A percentile compares a stretch with the other conserved stretches of the same genome.
Conservation (phyloP, 176 grass and related monocot genomes). For the Poa pratensis region DNA sequence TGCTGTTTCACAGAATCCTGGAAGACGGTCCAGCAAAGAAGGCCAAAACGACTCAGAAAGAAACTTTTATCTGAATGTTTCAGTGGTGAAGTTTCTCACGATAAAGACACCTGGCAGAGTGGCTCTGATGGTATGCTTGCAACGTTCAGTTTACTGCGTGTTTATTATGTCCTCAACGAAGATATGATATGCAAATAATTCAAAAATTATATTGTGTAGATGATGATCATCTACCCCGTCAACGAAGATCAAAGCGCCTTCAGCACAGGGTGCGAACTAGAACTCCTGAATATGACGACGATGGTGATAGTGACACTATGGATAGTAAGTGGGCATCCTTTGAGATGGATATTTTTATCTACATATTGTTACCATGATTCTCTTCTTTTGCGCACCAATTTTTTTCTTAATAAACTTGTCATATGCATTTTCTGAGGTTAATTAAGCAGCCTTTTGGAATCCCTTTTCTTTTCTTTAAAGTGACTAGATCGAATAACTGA, state of each 20-base stretch:
- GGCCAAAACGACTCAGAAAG: constrained; percentile 31
- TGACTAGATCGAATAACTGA: background rate
- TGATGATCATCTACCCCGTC: background rate
- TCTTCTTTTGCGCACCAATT: background rate
- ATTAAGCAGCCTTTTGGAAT: background rate
- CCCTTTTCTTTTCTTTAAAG: background rate
- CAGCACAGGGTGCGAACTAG: constrained; percentile 33
- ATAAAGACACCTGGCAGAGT: constrained; percentile 11
- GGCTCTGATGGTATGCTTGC: constrained; percentile 36
- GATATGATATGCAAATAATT: too few relatives aligned
- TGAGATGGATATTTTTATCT: background rate
- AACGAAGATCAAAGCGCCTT: constrained; percentile 47
- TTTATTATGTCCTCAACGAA: background rate
- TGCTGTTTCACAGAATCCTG: constrained; percentile 21
- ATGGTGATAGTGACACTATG: constrained; percentile 19
- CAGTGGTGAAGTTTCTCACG: background rate
- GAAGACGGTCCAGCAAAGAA: constrained; percentile 20
- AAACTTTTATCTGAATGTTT: constrained; percentile 8
- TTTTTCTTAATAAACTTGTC: constrained; percentile 2
- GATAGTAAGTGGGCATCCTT: constrained; percentile 39
- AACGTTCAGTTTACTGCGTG: background rate
- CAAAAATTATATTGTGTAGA: constrained; percentile 21
- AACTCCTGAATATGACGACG: background rate
- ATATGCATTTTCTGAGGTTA: background rate
- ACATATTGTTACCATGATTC: background rate